These are phyloP conservation scores for Colletotrichum paranaense DNA, from an alignment of 2,329 filamentous ascomycete genomes.

Conservation along the genomic window DNA sequence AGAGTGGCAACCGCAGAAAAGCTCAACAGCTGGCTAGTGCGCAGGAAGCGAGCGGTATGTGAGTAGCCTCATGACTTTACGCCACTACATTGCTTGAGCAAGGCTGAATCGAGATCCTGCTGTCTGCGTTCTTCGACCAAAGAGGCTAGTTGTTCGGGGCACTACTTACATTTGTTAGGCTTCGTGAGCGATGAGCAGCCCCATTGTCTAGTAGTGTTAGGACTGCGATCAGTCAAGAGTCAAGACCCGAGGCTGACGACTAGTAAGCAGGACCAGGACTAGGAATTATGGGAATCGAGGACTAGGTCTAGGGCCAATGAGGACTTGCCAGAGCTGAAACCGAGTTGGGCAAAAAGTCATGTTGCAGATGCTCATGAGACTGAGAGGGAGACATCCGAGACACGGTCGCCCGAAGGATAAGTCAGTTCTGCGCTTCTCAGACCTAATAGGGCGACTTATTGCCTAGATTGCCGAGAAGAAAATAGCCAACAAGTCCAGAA, in stretches of 20 bases:
- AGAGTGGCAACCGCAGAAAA: not conserved
- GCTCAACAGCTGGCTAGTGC: not conserved
- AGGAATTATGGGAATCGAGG: not conserved
- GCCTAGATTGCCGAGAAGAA: not conserved
- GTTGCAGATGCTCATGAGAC: slow-evolving; percentile 19
- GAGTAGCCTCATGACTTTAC: not conserved
- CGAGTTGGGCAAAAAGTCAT: slow-evolving; percentile 1
- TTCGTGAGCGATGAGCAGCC: not conserved
- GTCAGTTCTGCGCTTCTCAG: not conserved
- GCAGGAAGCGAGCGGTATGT: not conserved
- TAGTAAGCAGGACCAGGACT: not conserved
- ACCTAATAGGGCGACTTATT: not conserved
- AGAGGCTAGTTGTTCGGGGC: not conserved
- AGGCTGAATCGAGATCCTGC: slow-evolving; percentile 25
- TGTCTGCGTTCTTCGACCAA: not conserved
- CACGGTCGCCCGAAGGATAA: not conserved
- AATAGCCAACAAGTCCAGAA: not conserved
- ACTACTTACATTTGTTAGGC: not conserved
- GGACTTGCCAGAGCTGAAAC: slow-evolving; percentile 1
- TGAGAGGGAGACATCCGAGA: slow-evolving; percentile 2
- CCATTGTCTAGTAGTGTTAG: not conserved
- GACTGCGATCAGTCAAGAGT: slow-evolving; percentile 5
- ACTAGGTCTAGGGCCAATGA: not conserved
- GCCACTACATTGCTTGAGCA: not conserved
- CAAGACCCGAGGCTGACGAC: not conserved